A percentile compares a stretch with the other conserved stretches of the same genome.
Evolutionary conservation across 129 eudicot species (phyloP).

Genomic region (Logfia minima): DNA sequence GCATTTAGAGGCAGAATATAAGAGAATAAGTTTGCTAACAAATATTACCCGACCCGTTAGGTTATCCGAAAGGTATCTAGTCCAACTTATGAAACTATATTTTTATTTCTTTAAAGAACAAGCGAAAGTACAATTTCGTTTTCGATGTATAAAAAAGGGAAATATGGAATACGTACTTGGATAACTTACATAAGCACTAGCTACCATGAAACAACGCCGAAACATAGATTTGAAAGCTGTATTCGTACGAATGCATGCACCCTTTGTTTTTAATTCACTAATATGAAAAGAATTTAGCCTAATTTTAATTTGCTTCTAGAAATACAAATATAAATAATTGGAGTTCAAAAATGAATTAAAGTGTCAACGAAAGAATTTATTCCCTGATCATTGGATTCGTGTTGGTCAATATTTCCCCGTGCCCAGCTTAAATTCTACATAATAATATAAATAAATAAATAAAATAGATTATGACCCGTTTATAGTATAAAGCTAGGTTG

Average conservation of each 20-base stretch:
- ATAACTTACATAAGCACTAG: not conserved
- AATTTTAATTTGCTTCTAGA: slow-evolving; percentile 6
- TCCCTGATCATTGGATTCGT: not conserved
- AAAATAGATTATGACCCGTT: too few relatives aligned
- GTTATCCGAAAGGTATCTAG: not conserved
- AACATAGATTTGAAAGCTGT: not conserved
- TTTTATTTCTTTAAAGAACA: too few relatives aligned
- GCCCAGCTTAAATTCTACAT: not conserved
- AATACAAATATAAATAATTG: not conserved
- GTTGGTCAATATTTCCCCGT: not conserved
- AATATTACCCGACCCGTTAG: not conserved
- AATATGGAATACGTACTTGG: not conserved
- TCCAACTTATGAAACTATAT: not conserved
- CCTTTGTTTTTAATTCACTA: not conserved
- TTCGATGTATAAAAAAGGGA: not conserved
- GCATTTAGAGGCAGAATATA: too few relatives aligned
- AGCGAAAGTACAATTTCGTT: not conserved
- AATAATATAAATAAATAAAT: too few relatives aligned
- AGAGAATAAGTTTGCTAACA: slow-evolving; percentile 1
- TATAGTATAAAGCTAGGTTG: too few relatives aligned
- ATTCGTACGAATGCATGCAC: not conserved
- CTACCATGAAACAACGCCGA: not conserved
- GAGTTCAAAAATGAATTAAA: not conserved
- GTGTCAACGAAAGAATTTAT: not conserved
- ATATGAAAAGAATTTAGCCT: slow-evolving; percentile 8